Evolutionary conservation across 2,329 filamentous ascomycete genomes (phyloP), one percentile per base, ranked within the genome.

Genomic region (Ceratocystis lukuohia): DNA sequence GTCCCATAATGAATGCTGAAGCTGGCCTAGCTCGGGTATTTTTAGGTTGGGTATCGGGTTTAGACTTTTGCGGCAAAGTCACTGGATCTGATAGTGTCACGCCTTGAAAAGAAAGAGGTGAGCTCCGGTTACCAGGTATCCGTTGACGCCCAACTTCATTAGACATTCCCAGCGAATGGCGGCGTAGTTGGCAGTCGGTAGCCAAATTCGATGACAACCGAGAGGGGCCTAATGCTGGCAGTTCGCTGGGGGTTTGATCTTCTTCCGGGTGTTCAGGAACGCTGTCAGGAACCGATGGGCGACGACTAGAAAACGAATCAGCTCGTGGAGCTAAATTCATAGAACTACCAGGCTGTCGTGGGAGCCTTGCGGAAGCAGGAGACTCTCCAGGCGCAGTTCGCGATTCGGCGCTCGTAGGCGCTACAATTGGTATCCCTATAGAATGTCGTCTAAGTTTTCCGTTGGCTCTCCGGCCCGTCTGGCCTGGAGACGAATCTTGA

Each of bases 261-360:
- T 50, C 41, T 7, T 63, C 61, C 1, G 44, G 41, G 41, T 63
- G 33, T 44, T 59, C 56, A 15, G 45, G 22, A 5, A 41, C 45
- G n/a, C 33, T 48, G 12, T 22, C 17, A 22, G 65, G 61, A 41
- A 66, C 59, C 17, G 45, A 66, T 17, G 53, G 44, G 12, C 45
- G 57, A 15, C 45, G 30, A 28, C 44, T 20, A 20, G 65, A 4
- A 33, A 57, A 57, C 30, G 53, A 57, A 57, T 57, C 53, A 17
- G 25, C 17, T 17, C 12, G 53, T 5, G 53, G 30, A 17, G 30
- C 53, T 17, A 25, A 57, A 33, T 57, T n/a, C 22, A 57, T 10
- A 2, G 53, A 28, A 25, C 28, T 17, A n/a, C 3, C 4, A 57
- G 53, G 1, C 20, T 57, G 22, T n/a, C 17, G 53, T 28, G 25